These are phyloP conservation scores for Stagonosporopsis chrysanthemi DNA, from an alignment of 2,329 filamentous ascomycete species.

Conservation along the genomic window DNA sequence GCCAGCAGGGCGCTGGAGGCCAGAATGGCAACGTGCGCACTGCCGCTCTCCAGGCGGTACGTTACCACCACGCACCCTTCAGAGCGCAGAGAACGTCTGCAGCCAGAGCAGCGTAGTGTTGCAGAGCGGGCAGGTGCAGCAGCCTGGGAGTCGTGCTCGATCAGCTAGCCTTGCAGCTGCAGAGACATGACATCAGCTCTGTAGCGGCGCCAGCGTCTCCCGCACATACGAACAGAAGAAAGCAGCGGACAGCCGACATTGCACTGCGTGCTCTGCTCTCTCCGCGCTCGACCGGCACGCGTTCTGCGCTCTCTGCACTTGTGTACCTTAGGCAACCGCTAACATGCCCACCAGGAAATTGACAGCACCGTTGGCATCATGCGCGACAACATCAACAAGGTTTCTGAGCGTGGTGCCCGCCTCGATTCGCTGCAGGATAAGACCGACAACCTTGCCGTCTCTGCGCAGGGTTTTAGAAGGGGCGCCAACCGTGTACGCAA, in stretches of 20 bases:
- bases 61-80: conserved; percentile 21
- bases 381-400: conserved; percentile 97
- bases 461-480: conserved; percentile 92
- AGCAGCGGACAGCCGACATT: not conserved
- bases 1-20: conserved; percentile 55
- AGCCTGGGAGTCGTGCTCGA: not conserved
- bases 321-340: conserved; percentile 4
- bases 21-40: conserved; percentile 69
- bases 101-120: conserved; percentile 1
- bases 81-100: conserved; percentile 4
- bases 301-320: not conserved
- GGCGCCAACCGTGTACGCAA: conserved; percentile 92
- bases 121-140: conserved; percentile 7
- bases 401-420: conserved; percentile 88
- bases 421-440: conserved; percentile 91
- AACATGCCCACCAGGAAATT: conserved; percentile 76
- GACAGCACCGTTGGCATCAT: conserved; percentile 94
- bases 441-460: conserved; percentile 89
- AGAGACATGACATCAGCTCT: conserved; percentile 23
- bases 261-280: not conserved
- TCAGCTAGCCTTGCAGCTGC: conserved; percentile 17
- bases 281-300: not conserved
- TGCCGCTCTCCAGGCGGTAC: conserved; percentile 82
- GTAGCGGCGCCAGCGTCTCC: conserved; percentile 9
- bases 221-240: not conserved